Evolutionary conservation across 2,329 filamentous ascomycete genomes (phyloP), one percentile per base, ranked within the genome.

Genomic region (Aspergillus eucalypticola): DNA sequence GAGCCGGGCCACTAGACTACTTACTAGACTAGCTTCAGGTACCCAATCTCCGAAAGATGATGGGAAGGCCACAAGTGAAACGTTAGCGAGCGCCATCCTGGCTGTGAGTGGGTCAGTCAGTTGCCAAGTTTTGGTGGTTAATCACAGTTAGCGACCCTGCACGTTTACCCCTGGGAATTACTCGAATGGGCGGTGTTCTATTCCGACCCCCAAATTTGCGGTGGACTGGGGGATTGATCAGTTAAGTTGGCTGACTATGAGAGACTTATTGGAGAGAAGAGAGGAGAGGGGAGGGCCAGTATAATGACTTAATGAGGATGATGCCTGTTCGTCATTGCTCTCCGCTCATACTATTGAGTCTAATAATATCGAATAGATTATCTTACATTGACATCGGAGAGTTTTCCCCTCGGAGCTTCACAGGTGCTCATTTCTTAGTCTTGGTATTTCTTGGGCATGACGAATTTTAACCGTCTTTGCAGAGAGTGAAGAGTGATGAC

Each of bases 61-160:
- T 42, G 39, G 50, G 41, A 44, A 13, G 53, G 53, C n/a, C 53
- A 5, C 59, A 65, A 53, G 50, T 67, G 66, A 67, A 67, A 67
- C 66, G 50, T 56, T 64, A 64, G 63, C 51, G 56, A 38, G 58
- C 56, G 60, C 61, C 59, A 56, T 46, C 38, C 23, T 27, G 55
- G 50, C 11, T 59, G 49, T 29, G 50, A 46, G 42, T 44, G 23
- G 53, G 25, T n/a, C 41, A n/a, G 39, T 23, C 23, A 46, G 53
- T 55, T 55, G 53, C 53, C 53, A 55, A 55, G 53, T 55, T 55
- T 55, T 55, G 39, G 53, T 46, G 39, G 53, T 55, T 44, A 55
- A 55, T 55, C 53, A 44, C 27, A 42, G 32, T 29, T 38, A 27
- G 27, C 21, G 17, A 35, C 49, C 17, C 21, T 52, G 27, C 49